A percentile compares a stretch with the other conserved stretches of the same genome.
phyloP scores from a whole-genome alignment of 306 rosid genomes.

The Glycyrrhiza uralensis region DNA sequence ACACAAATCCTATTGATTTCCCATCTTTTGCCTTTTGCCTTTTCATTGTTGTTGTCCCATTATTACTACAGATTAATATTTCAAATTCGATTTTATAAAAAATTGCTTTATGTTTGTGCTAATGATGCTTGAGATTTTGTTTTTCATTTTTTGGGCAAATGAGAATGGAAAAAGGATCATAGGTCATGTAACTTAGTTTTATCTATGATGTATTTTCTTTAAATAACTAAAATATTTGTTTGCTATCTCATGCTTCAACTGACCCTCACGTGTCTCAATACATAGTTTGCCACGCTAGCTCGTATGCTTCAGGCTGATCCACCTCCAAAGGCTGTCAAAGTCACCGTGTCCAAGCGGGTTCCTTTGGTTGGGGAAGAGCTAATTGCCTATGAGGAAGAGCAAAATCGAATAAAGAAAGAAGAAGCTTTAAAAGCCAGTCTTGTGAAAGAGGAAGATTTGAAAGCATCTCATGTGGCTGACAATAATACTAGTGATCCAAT shows the following conservation, averaged over 20 bases:
- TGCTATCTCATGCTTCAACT: slow-evolving; percentile 20
- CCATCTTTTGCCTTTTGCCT: neutral
- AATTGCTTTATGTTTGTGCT: neutral
- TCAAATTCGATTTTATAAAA: neutral
- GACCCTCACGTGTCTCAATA: slow-evolving; percentile 16
- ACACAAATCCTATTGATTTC: neutral
- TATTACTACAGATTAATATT: neutral
- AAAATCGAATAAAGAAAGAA: slow-evolving; percentile 80
- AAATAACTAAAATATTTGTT: neutral
- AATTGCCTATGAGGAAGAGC: slow-evolving; percentile 92
- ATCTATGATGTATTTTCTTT: neutral
- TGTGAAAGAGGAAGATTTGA: slow-evolving; percentile 78
- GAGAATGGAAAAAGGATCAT: slow-evolving; percentile 2
- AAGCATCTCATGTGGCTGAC: slow-evolving; percentile 58
- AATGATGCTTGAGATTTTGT: slow-evolving; percentile 4
- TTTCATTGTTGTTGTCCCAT: neutral
- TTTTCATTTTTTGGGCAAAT: neutral
- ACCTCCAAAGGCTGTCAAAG: slow-evolving; percentile 98
- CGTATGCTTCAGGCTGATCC: slow-evolving; percentile 98
- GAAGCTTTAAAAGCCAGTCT: slow-evolving; percentile 88
- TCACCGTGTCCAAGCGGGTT: slow-evolving; percentile 85
- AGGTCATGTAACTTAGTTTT: neutral
- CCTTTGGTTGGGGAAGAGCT: slow-evolving; percentile 95
- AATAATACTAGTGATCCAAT: slow-evolving; percentile 62
- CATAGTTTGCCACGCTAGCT: slow-evolving; percentile 86